phyloP scores from a whole-genome alignment of 192 early-diverging fungal genomes.

The Coemansia sp. region DNA sequence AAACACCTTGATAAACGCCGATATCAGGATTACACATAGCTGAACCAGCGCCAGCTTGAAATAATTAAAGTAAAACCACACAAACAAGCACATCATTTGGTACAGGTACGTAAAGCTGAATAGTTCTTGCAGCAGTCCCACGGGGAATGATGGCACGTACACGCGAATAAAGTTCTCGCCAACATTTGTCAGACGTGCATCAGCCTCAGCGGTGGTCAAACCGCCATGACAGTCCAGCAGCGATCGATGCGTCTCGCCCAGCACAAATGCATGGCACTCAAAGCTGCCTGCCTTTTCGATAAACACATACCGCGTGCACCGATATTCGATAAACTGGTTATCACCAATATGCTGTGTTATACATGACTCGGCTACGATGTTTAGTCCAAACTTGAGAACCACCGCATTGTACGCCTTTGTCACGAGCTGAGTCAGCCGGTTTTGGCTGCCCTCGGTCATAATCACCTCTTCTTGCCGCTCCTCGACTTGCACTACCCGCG shows the following conservation, averaged over 20 bases:
- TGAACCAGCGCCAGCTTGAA: not conserved
- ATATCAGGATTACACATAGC: not conserved
- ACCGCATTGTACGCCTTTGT: conserved; percentile 1
- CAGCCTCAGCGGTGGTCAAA: not conserved
- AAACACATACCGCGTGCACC: not conserved
- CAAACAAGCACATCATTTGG: not conserved
- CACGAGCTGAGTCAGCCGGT: conserved; percentile 56
- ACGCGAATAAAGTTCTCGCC: not conserved
- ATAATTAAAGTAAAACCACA: not conserved
- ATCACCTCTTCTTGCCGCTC: conserved; percentile 53
- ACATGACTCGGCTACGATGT: conserved; percentile 45
- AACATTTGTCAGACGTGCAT: not conserved
- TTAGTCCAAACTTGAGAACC: conserved; percentile 36
- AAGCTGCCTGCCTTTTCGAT: not conserved
- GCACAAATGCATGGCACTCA: not conserved
- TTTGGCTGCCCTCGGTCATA: conserved; percentile 52
- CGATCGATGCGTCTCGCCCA: not conserved
- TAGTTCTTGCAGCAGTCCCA: not conserved
- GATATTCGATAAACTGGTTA: not conserved
- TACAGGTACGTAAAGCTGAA: not conserved
- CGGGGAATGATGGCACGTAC: not conserved
- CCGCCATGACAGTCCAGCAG: not conserved
- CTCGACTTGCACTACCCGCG: conserved; percentile 55
- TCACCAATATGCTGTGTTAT: conserved; percentile 55
- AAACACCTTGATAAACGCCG: not conserved